Base-by-base conservation (phyloP, 116 monocot genomes). In the Papilionanthe hybrid region DNA sequence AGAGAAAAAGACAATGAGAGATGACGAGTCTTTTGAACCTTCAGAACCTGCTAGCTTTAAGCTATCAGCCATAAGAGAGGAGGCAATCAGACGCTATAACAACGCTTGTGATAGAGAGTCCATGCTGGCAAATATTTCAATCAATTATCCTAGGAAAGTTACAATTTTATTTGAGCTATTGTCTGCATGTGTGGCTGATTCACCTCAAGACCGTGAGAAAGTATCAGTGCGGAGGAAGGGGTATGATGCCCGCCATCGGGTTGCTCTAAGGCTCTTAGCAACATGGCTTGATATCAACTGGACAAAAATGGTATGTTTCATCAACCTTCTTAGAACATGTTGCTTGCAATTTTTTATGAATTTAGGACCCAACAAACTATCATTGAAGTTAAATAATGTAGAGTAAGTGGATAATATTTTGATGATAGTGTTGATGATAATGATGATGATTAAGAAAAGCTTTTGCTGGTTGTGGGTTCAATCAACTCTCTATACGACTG, bases 141-240 rank as follows among this genome's bases (percentile, higher is more conserved):
- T 41, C 19, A 87, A 85, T 75, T 81, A 86, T 82, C 87, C 93
- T 71, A 37, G 77, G 43, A 95, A 95, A 84, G 42, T 95, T 60
- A 82, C 83, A 19, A 71, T 99, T 83, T 65, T 99, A 42, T 99
- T 79, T 81, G 91, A 89, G 48, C 93, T 99, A 83, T 87, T 99
- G 43, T 99, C 99, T 82, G 95, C 99, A 53, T 99, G 99, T 85
- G 87, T 99, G 81, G 95, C 95, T 50, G 99, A 95, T 91, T 75
- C 83, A 57, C 85, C 91, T 56, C 72, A 89, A 81, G 82, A 89
- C 10, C 25, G 58, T 18, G 86, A 85, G 27, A 88, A 89, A 74
- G 75, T 60, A 9, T 85, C 78, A 56, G 73, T 56, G 20, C 41
- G 80, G 63, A 90, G 90, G 75, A 99, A 86, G 78, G 99, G 99